Conservation (phyloP, 176 grass and related monocot species). For the Eleusine coracana region DNA sequence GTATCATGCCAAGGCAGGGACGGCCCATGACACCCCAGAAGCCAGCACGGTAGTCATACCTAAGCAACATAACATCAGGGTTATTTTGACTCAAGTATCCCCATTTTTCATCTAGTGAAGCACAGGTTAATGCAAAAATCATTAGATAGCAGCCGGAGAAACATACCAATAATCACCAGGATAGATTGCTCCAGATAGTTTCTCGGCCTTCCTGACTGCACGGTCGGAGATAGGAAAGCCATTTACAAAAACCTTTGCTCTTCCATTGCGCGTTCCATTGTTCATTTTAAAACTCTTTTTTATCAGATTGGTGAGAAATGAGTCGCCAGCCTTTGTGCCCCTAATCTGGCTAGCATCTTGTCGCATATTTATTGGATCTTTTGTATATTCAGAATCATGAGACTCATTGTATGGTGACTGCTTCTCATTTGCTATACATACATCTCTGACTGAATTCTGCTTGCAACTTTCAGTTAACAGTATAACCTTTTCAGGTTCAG, state of each 20-base stretch:
- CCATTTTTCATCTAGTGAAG: conserved; percentile 19
- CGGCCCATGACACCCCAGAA: conserved; percentile 88
- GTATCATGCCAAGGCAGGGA: conserved; percentile 94
- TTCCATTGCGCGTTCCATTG: conserved; percentile 45
- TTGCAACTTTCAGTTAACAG: conserved; percentile 66
- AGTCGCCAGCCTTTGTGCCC: conserved; percentile 56
- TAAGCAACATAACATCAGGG: conserved; percentile 37
- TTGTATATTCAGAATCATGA: conserved; percentile 42
- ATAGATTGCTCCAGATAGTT: conserved; percentile 72
- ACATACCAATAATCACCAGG: conserved; percentile 89
- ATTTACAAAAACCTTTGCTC: conserved; percentile 77
- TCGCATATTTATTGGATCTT: conserved; percentile 51
- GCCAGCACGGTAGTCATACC: conserved; percentile 90
- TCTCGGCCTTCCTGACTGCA: conserved; percentile 78
- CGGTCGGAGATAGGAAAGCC: conserved; percentile 73
- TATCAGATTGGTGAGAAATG: conserved; percentile 80
- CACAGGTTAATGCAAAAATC: conserved; percentile 34
- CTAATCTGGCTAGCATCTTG: conserved; percentile 46
- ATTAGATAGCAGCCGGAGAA: conserved; percentile 16
- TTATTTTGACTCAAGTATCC: background rate
- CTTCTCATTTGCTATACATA: conserved; percentile 66
- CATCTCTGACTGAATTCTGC: conserved; percentile 74
- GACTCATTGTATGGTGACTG: conserved; percentile 60
- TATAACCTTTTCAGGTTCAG: conserved; percentile 76
- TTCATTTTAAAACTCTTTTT: conserved; percentile 85